Percentiles rank a stretch among this genome's conserved stretches.
Evolutionary conservation across 1,139 yeast species (phyloP).

Genomic region (Magnusiomyces suaveolens): DNA sequence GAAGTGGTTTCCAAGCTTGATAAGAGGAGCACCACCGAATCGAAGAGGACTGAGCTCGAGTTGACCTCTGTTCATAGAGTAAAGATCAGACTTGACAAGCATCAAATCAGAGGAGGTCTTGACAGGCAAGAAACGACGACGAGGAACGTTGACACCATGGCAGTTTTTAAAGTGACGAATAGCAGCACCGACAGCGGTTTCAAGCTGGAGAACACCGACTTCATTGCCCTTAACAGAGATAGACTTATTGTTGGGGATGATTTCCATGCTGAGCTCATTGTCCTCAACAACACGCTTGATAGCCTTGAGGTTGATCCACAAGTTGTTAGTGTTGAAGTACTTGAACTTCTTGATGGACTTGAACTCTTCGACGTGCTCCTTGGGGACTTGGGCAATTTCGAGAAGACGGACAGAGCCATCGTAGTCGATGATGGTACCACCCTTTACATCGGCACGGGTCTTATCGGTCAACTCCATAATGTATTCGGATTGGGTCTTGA

Average conservation of each 20-base stretch:
- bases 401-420: constrained; percentile 89
- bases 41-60: constrained; percentile 74
- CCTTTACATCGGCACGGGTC: constrained; percentile 98
- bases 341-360: constrained; percentile 95
- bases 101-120: constrained; percentile 92
- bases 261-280: constrained; percentile 78
- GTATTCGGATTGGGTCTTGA: constrained; percentile 84
- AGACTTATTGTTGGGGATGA: constrained; percentile 87
- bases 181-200: constrained; percentile 99
- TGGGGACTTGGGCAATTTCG: constrained; percentile 98
- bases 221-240: constrained; percentile 70
- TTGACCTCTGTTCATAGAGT: constrained; percentile 85
- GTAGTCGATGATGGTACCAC: constrained; percentile 95
- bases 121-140: constrained; percentile 95
- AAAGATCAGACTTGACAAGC: constrained; percentile 89
- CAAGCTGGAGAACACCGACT: constrained; percentile 82
- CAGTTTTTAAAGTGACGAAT: constrained; percentile 92
- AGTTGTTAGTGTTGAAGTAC: constrained; percentile 93
- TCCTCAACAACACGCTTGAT: constrained; percentile 84
- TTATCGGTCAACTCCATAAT: constrained; percentile 97
- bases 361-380: constrained; percentile 96
- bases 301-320: constrained; percentile 94
- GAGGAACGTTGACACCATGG: constrained; percentile 96
- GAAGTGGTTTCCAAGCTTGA: constrained; percentile 92
- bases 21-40: constrained; percentile 84